These are phyloP conservation scores for Aspergillus sp. DNA, from an alignment of 2,329 filamentous ascomycete species.

Conservation along the genomic window DNA sequence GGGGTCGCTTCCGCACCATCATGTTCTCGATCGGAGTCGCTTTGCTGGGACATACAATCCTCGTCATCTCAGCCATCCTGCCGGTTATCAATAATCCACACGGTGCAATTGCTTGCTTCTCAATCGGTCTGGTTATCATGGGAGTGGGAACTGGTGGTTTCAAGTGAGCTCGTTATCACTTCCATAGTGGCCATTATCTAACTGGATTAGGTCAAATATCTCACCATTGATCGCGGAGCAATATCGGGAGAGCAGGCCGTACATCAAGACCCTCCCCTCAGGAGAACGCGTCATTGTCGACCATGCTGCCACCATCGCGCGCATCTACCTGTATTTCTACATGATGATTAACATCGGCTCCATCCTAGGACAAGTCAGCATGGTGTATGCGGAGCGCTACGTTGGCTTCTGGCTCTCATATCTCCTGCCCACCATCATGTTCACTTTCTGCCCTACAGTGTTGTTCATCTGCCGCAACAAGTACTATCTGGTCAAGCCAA, in stretches of 20 bases:
- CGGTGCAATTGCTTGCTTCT: slow-evolving; percentile 63
- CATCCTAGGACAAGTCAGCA: slow-evolving; percentile 62
- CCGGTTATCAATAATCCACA: slow-evolving; percentile 60
- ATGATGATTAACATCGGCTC: slow-evolving; percentile 70
- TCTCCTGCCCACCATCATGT: slow-evolving; percentile 67
- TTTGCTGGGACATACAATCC: slow-evolving; percentile 66
- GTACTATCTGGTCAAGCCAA: slow-evolving; percentile 67
- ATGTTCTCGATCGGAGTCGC: slow-evolving; percentile 65
- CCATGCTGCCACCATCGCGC: slow-evolving; percentile 66
- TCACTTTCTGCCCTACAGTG: slow-evolving; percentile 63
- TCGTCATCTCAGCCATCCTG: slow-evolving; percentile 67
- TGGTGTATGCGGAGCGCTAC: slow-evolving; percentile 75
- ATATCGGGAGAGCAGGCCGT: slow-evolving; percentile 61
- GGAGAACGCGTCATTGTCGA: slow-evolving; percentile 72
- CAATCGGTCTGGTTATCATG: slow-evolving; percentile 66
- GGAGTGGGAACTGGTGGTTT: slow-evolving; percentile 78
- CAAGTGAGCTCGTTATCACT: slow-evolving; percentile 51
- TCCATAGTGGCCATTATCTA: neutral
- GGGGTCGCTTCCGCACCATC: slow-evolving; percentile 71
- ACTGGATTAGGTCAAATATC: slow-evolving; percentile 60
- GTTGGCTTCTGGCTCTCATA: slow-evolving; percentile 75
- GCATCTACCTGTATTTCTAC: slow-evolving; percentile 72
- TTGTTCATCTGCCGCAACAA: slow-evolving; percentile 61
- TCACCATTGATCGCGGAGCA: slow-evolving; percentile 72
- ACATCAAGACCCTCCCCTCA: slow-evolving; percentile 56